A percentile compares a stretch with the other conserved stretches of the same genome.
Evolutionary conservation across 2,329 filamentous ascomycete genomes (phyloP).

Genomic region (Colletotrichum sp.): DNA sequence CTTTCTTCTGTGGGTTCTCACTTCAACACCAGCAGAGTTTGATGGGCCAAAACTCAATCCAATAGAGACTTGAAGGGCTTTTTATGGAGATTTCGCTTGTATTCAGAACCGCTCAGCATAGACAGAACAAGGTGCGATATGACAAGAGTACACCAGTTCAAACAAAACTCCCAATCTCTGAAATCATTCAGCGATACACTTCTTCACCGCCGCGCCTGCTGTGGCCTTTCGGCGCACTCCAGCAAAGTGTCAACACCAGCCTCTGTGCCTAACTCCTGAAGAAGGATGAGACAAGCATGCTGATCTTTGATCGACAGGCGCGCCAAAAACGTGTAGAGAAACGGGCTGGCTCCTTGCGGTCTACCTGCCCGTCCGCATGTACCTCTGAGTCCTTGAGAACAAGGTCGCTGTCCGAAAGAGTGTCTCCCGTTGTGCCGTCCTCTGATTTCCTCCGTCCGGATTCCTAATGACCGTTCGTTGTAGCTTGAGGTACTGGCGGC

Average conservation of each 20-base stretch:
- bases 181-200: background rate
- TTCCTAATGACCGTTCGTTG: conserved; percentile 50
- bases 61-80: background rate
- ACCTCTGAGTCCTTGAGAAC: background rate
- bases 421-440: background rate
- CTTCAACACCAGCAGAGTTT: background rate
- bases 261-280: background rate
- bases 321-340: background rate
- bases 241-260: background rate
- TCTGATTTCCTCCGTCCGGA: conserved; percentile 14
- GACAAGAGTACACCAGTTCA: background rate
- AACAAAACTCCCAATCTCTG: background rate
- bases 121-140: background rate
- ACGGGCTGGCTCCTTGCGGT: background rate
- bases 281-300: background rate
- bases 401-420: background rate
- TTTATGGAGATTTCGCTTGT: conserved; percentile 2
- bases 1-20: background rate
- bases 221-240: background rate
- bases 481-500: conserved; percentile 42
- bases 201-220: background rate
- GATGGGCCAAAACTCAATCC: background rate
- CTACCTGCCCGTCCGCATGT: background rate
- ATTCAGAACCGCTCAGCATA: conserved; percentile 5
- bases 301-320: conserved; percentile 3